Base-by-base conservation (phyloP, 768 basidiomycete genomes). In the Baorangia bicolor region DNA sequence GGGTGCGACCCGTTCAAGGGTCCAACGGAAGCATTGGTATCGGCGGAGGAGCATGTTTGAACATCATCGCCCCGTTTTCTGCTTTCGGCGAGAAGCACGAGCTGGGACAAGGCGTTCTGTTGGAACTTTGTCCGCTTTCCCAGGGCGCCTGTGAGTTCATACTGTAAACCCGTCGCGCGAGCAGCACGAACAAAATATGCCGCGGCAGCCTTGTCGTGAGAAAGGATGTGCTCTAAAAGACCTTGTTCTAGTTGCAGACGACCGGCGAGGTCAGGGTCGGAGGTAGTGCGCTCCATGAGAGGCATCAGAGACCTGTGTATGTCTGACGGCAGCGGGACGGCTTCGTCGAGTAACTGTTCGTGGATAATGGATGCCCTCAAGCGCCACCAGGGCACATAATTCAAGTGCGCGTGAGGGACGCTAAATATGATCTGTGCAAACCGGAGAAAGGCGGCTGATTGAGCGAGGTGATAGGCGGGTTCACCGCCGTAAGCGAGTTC, bases 81-180 rank as follows among this genome's bases (percentile, higher is more conserved):
- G 57, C 93, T 93, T 68, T 94, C 84, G n/a, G 97, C 96, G 20
- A 99, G 82, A 23, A 99, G 78, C 39, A 98, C 90, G 47, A 99
- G 85, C 72, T 99, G 97, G 51, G 88, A 90, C 53, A 90, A 75
- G 33, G 93, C 89, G 49, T 75, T 82, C 58, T 88, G 78, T 72
- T 99, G 97, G 72, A 90, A 99, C 70, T 93, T 96, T 12, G 97
- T 99, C 57, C 92, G 82, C 73, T 88, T 93, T 38, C 97, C 97
- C 49, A 95, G 77, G 11, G 94, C 92, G 9, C 97, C 97, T 0
- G 92, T 95, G 49, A 98, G 78, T 71, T 94, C 91, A 69, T 92
- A 98, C 70, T 89, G 82, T 60, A 99, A 71, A 4, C 86, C 88
- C 16, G 87, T 90, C 33, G 85, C 81, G 46, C 80, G 79, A 0